These are phyloP conservation scores for Wickerhamomyces sp. DNA, from an alignment of 1,139 yeast species.

Conservation along the genomic window DNA sequence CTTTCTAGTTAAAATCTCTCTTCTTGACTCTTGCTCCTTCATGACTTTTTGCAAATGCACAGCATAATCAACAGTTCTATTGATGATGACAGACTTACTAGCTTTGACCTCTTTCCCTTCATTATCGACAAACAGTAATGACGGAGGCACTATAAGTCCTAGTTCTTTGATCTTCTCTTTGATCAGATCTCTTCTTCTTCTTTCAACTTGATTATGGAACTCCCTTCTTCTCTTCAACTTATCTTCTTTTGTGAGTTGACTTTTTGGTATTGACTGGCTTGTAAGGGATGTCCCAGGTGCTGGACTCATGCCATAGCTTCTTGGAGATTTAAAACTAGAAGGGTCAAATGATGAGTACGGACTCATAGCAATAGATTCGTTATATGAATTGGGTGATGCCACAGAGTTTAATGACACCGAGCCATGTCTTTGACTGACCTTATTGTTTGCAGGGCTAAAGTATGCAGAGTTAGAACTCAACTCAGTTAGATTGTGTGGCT, in stretches of 20 bases:
- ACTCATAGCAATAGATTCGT: constrained; percentile 16
- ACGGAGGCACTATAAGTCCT: constrained; percentile 68
- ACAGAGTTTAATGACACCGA: constrained; percentile 2
- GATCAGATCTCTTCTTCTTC: constrained; percentile 72
- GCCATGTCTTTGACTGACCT: constrained; percentile 10
- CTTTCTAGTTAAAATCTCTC: constrained; percentile 27
- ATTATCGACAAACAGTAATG: constrained; percentile 47
- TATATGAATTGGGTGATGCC: constrained; percentile 19
- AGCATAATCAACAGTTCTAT: constrained; percentile 66
- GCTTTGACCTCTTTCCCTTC: constrained; percentile 65
- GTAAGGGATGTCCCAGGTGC: constrained; percentile 23
- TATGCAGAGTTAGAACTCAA: constrained; percentile 14
- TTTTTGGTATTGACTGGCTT: constrained; percentile 34
- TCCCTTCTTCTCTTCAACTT: constrained; percentile 66
- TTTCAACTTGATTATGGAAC: constrained; percentile 77
- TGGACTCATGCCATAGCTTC: constrained; percentile 21
- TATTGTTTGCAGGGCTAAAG: constrained; percentile 20
- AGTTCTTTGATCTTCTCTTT: constrained; percentile 71
- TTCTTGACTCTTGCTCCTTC: constrained; percentile 34
- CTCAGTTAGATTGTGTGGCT: constrained; percentile 7
- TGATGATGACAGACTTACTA: constrained; percentile 63
- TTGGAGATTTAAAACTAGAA: constrained; percentile 21
- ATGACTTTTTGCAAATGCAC: constrained; percentile 44
- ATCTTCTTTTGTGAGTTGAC: constrained; percentile 57
- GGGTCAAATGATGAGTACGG: constrained; percentile 24